phyloP scores from a whole-genome alignment of 495 filamentous ascomycete genomes.

The Neurospora sp. region DNA sequence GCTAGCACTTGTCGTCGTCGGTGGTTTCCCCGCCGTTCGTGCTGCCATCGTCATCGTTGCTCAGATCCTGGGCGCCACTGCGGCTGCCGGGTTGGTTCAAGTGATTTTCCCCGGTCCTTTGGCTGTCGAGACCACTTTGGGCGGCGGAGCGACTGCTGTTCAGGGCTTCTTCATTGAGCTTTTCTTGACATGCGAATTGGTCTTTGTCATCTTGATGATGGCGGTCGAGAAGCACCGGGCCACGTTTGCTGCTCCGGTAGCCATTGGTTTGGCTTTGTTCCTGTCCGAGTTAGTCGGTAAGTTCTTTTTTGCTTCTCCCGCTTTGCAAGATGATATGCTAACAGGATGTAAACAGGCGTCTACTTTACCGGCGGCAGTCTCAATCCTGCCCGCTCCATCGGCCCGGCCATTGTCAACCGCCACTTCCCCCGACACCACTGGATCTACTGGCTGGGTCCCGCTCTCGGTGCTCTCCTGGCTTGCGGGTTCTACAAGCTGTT shows the following conservation, averaged over 20 bases:
- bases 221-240: conserved; percentile 75
- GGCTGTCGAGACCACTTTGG: conserved; percentile 50
- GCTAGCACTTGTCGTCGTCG: conserved; percentile 47
- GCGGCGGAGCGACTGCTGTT: conserved; percentile 42
- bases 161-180: conserved; percentile 71
- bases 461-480: conserved; percentile 49
- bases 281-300: conserved; percentile 52
- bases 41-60: conserved; percentile 40
- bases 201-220: conserved; percentile 73
- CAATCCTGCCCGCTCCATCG: conserved; percentile 50
- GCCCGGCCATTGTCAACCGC: conserved; percentile 45
- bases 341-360: conserved; percentile 26
- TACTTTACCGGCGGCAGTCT: conserved; percentile 52
- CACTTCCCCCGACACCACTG: conserved; percentile 59
- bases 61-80: conserved; percentile 51
- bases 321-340: not conserved
- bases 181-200: conserved; percentile 67
- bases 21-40: conserved; percentile 41
- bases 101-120: conserved; percentile 54
- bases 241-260: conserved; percentile 70
- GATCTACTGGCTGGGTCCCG: conserved; percentile 59
- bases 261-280: conserved; percentile 66
- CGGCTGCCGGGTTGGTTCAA: conserved; percentile 46
- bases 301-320: not conserved
- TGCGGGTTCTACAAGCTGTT: conserved; percentile 58